These are phyloP conservation scores for Vitis cinerea DNA, from an alignment of 164 flowering plant species.

Conservation along the genomic window DNA sequence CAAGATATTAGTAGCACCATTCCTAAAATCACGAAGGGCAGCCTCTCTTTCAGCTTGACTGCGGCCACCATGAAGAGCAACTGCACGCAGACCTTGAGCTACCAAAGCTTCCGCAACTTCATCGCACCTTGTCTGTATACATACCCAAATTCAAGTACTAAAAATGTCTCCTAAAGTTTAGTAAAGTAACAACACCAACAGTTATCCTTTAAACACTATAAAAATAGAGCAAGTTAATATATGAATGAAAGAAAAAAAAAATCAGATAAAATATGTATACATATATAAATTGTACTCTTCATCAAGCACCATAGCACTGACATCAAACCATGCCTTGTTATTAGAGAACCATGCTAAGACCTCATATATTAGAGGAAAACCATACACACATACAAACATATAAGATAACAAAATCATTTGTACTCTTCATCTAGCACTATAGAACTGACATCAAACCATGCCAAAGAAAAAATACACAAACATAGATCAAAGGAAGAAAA, in stretches of 20 bases:
- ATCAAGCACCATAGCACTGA: background rate
- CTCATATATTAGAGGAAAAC: too few relatives aligned
- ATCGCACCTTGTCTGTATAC: conserved; percentile 56
- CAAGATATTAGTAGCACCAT: conserved; percentile 55
- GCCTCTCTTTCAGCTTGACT: conserved; percentile 71
- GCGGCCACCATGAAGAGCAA: conserved; percentile 76
- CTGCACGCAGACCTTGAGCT: conserved; percentile 63
- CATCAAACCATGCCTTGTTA: background rate
- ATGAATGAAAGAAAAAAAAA: too few relatives aligned
- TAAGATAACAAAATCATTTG: too few relatives aligned
- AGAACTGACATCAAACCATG: too few relatives aligned
- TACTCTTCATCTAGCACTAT: too few relatives aligned
- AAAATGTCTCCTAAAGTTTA: background rate
- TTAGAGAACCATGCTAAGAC: background rate
- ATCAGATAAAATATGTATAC: background rate
- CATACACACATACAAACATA: too few relatives aligned
- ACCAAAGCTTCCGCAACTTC: conserved; percentile 65
- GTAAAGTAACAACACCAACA: background rate
- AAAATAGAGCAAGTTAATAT: too few relatives aligned
- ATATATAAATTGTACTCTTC: background rate
- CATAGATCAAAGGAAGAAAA: background rate
- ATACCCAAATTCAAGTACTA: conserved; percentile 7
- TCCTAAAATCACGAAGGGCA: conserved; percentile 60
- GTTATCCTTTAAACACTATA: background rate
- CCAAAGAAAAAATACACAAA: too few relatives aligned